Evolutionary conservation across 2,329 filamentous ascomycete genomes (phyloP).

Genomic region (Davidsoniella virescens): DNA sequence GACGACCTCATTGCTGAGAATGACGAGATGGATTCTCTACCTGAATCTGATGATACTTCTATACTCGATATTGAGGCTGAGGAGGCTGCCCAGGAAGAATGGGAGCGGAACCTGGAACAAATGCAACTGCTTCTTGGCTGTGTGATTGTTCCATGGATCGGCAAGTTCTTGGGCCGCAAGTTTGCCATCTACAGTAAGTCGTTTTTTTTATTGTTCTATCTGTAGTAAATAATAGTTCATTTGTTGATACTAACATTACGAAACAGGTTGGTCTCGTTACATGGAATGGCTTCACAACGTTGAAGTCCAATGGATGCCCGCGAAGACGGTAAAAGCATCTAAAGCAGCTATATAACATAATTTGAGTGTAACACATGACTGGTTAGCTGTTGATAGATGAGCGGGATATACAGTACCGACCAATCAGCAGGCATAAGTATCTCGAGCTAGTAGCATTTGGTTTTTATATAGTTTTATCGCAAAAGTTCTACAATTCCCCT

Average conservation of each 20-base stretch:
- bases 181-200: constrained; percentile 87
- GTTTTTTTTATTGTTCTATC: neutral
- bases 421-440: too few relatives aligned
- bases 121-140: constrained; percentile 84
- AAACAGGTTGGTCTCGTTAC: constrained; percentile 69
- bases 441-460: too few relatives aligned
- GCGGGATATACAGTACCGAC: constrained; percentile 5
- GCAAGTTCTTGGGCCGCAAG: constrained; percentile 87
- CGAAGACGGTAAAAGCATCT: constrained; percentile 42
- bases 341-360: neutral
- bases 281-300: constrained; percentile 89
- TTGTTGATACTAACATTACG: neutral
- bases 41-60: constrained; percentile 33
- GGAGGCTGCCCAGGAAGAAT: constrained; percentile 84
- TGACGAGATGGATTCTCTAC: constrained; percentile 47
- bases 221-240: neutral
- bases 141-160: constrained; percentile 83
- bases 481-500: too few relatives aligned
- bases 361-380: too few relatives aligned
- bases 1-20: constrained; percentile 31
- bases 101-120: constrained; percentile 88
- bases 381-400: neutral
- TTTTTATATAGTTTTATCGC: too few relatives aligned
- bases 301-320: constrained; percentile 46
- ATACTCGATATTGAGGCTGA: constrained; percentile 38